Conservation (phyloP, 1,284 basidiomycete species). For the Kwoniella shivajii region DNA sequence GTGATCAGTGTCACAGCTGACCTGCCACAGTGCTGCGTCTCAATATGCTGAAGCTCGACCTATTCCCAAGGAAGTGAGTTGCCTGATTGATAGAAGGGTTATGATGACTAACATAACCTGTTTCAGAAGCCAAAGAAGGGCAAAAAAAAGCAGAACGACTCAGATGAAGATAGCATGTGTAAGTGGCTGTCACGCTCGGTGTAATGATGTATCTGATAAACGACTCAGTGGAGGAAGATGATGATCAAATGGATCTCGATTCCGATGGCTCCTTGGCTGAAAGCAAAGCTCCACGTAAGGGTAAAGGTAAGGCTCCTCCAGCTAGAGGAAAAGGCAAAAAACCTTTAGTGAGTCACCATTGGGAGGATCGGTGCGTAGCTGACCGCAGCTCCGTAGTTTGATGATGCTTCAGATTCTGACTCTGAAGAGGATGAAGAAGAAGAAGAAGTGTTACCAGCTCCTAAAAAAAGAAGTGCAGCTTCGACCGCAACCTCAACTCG, state of each 20-base stretch:
- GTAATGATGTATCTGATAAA: neutral
- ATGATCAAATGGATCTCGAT: conserved; percentile 49
- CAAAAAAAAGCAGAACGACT: conserved; percentile 61
- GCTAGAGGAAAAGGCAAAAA: conserved; percentile 59
- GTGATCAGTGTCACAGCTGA: neutral
- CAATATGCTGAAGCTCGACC: conserved; percentile 23
- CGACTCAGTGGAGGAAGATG: conserved; percentile 26
- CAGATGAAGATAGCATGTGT: conserved; percentile 76
- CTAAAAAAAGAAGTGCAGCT: conserved; percentile 65
- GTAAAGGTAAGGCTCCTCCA: conserved; percentile 26
- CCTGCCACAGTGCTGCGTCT: conserved; percentile 26
- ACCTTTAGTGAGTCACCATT: conserved; percentile 51
- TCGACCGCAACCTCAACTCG: conserved; percentile 38
- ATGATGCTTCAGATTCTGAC: conserved; percentile 62
- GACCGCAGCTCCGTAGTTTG: conserved; percentile 44
- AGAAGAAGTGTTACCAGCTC: conserved; percentile 61
- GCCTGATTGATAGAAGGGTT: neutral
- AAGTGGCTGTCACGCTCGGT: conserved; percentile 46
- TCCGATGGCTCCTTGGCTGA: conserved; percentile 53
- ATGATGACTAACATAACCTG: conserved; percentile 24
- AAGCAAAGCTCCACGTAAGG: conserved; percentile 57
- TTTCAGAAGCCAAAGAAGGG: conserved; percentile 54
- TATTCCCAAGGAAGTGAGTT: conserved; percentile 20
- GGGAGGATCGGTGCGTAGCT: conserved; percentile 3
- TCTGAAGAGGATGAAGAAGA: conserved; percentile 63